Evolutionary conservation across 2,329 filamentous ascomycete species (phyloP).

Genomic region (Aspergillus viridinutans): DNA sequence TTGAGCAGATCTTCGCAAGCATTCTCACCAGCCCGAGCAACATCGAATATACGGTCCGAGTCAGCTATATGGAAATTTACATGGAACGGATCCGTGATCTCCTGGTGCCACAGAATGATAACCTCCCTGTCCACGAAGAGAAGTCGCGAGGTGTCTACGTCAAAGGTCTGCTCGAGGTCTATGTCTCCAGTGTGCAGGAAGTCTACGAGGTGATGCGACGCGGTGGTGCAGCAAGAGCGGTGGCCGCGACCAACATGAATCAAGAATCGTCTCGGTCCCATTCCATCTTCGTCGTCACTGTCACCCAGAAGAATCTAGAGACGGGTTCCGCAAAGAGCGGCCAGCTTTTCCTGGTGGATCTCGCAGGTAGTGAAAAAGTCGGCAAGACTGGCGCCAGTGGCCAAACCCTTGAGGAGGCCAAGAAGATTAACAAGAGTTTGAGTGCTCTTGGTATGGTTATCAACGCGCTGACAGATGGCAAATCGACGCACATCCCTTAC

Average conservation of each 20-base stretch:
- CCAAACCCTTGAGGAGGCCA: constrained; percentile 94
- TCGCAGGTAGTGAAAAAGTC: constrained; percentile 97
- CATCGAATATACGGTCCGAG: constrained; percentile 97
- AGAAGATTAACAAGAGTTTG: constrained; percentile 99
- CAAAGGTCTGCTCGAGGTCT: constrained; percentile 89
- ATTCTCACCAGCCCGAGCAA: constrained; percentile 87
- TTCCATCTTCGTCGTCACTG: constrained; percentile 95
- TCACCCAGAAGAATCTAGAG: constrained; percentile 96
- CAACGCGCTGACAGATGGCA: constrained; percentile 92
- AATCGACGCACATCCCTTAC: constrained; percentile 93
- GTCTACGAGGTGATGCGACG: constrained; percentile 96
- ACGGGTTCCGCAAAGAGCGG: constrained; percentile 94
- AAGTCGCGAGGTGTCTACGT: constrained; percentile 95
- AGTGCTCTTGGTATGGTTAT: constrained; percentile 99
- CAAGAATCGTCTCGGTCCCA: constrained; percentile 96
- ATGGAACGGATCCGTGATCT: constrained; percentile 98
- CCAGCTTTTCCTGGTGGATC: constrained; percentile 93
- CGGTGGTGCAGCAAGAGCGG: constrained; percentile 83
- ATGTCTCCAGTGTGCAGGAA: constrained; percentile 91
- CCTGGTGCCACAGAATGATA: constrained; percentile 88
- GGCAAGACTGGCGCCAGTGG: constrained; percentile 97
- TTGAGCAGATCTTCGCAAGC: constrained; percentile 95
- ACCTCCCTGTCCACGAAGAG: constrained; percentile 95
- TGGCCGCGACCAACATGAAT: constrained; percentile 98
- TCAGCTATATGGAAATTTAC: constrained; percentile 99